Evolutionary conservation across 2,329 filamentous ascomycete species (phyloP).

Genomic region (Ceratocystis variospora): DNA sequence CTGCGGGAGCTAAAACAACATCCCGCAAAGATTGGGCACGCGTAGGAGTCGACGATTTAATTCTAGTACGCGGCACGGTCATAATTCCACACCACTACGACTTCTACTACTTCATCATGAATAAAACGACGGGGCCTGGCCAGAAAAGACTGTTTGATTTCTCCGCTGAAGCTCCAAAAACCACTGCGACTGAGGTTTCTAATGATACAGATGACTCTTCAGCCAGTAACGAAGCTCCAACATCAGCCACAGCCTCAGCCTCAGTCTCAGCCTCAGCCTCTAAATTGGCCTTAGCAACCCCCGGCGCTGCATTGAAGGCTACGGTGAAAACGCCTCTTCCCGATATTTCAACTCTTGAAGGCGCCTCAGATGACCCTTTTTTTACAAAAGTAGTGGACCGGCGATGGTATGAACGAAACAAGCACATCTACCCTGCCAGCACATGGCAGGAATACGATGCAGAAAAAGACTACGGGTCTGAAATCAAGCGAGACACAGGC

Average conservation of each 20-base stretch:
- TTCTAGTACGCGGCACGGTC: constrained; percentile 78
- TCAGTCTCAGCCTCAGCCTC: constrained; percentile 21
- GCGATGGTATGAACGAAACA: constrained; percentile 93
- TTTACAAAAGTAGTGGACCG: constrained; percentile 90
- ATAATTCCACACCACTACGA: constrained; percentile 98
- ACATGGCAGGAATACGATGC: constrained; percentile 93
- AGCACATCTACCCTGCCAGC: constrained; percentile 94
- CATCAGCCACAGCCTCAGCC: constrained; percentile 5
- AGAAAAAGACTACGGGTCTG: constrained; percentile 66
- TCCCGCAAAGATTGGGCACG: constrained; percentile 71
- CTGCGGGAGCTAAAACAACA: constrained; percentile 55
- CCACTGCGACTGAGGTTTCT: neutral
- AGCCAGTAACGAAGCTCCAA: constrained; percentile 14
- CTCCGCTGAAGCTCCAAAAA: constrained; percentile 32
- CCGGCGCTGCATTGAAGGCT: constrained; percentile 27
- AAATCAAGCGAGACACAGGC: constrained; percentile 66
- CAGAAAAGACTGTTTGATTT: constrained; percentile 68
- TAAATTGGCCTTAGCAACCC: constrained; percentile 19
- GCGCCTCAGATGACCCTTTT: constrained; percentile 60
- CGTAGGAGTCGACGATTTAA: constrained; percentile 86
- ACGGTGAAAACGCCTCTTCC: constrained; percentile 30
- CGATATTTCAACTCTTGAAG: constrained; percentile 51
- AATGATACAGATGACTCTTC: constrained; percentile 9
- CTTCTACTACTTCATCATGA: constrained; percentile 92
- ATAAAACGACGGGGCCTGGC: constrained; percentile 62